Percentiles rank a stretch among this genome's conserved stretches.
These are phyloP conservation scores for Clonostachys byssicola DNA, from an alignment of 2,329 filamentous ascomycete genomes.

Conservation along the genomic window DNA sequence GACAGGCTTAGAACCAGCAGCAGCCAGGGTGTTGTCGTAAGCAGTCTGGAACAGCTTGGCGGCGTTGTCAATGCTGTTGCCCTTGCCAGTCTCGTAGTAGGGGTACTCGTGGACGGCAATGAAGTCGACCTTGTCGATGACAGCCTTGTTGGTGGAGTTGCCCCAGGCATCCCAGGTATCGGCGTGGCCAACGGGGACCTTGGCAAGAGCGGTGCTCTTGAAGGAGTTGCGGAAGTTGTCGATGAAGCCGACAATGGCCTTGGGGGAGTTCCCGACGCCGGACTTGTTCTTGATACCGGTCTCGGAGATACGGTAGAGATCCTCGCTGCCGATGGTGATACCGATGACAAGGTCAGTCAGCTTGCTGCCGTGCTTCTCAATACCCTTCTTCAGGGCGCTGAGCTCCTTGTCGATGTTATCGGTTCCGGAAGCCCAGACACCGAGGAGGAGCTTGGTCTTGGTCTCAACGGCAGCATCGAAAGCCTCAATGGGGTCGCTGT, in stretches of 20 bases:
- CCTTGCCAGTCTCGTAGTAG: slow-evolving; percentile 57
- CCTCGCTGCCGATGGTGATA: slow-evolving; percentile 63
- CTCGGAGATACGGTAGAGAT: slow-evolving; percentile 58
- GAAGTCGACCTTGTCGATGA: slow-evolving; percentile 61
- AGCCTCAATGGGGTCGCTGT: slow-evolving; percentile 75
- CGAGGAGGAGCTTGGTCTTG: slow-evolving; percentile 57
- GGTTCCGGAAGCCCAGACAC: slow-evolving; percentile 57
- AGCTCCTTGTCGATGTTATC: slow-evolving; percentile 56
- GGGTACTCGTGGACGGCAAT: slow-evolving; percentile 63
- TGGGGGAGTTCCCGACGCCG: slow-evolving; percentile 55
- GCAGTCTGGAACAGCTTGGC: slow-evolving; percentile 49
- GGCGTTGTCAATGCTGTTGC: slow-evolving; percentile 51
- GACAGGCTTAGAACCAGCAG: slow-evolving; percentile 47
- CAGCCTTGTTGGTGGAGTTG: slow-evolving; percentile 52
- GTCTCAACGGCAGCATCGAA: slow-evolving; percentile 67
- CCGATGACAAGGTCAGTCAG: slow-evolving; percentile 57
- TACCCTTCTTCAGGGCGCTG: slow-evolving; percentile 51
- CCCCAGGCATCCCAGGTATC: slow-evolving; percentile 65
- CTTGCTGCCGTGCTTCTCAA: slow-evolving; percentile 44
- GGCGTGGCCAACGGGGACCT: slow-evolving; percentile 57
- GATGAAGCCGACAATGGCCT: slow-evolving; percentile 62
- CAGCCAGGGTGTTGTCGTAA: slow-evolving; percentile 36
- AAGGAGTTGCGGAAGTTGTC: slow-evolving; percentile 57
- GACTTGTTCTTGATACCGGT: slow-evolving; percentile 60
- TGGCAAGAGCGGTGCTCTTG: slow-evolving; percentile 32